Percentiles rank a stretch among this genome's conserved stretches.
Conservation (phyloP, 805 yeast species). For the Zygosaccharomyces bisporus region DNA sequence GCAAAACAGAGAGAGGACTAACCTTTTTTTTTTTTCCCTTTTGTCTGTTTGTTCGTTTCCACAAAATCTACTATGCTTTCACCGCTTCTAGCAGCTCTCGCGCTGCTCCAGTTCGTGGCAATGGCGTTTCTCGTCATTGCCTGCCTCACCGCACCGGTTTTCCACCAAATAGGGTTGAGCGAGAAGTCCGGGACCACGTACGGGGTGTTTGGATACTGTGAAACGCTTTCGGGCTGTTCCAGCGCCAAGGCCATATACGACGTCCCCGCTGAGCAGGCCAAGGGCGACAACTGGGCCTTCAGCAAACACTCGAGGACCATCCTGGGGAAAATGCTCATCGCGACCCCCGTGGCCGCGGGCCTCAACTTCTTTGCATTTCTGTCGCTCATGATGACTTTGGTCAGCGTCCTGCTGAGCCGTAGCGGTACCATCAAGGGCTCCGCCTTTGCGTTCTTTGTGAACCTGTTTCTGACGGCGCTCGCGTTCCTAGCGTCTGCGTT, state of each 20-base stretch:
- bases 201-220: slow-evolving; percentile 70
- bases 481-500: slow-evolving; percentile 54
- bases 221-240: slow-evolving; percentile 38
- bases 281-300: slow-evolving; percentile 48
- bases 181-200: slow-evolving; percentile 44
- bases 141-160: slow-evolving; percentile 59
- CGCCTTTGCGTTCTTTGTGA: slow-evolving; percentile 38
- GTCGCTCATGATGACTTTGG: slow-evolving; percentile 37
- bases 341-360: slow-evolving; percentile 66
- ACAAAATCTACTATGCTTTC: slow-evolving; percentile 4
- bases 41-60: background rate
- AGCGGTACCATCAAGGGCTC: slow-evolving; percentile 19
- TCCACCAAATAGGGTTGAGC: slow-evolving; percentile 42
- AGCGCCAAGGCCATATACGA: slow-evolving; percentile 45
- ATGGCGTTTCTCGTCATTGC: slow-evolving; percentile 62
- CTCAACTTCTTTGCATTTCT: slow-evolving; percentile 48
- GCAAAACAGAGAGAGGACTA: background rate
- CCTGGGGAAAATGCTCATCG: slow-evolving; percentile 52
- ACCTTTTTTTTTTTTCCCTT: background rate
- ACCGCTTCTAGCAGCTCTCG: slow-evolving; percentile 7
- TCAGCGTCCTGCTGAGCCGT: slow-evolving; percentile 23
- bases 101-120: slow-evolving; percentile 44
- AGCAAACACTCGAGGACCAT: slow-evolving; percentile 44
- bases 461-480: slow-evolving; percentile 45
- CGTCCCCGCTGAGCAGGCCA: slow-evolving; percentile 34